These are phyloP conservation scores for Oryza meyeriana DNA, from an alignment of 176 grass and related monocot species.

Conservation along the genomic window DNA sequence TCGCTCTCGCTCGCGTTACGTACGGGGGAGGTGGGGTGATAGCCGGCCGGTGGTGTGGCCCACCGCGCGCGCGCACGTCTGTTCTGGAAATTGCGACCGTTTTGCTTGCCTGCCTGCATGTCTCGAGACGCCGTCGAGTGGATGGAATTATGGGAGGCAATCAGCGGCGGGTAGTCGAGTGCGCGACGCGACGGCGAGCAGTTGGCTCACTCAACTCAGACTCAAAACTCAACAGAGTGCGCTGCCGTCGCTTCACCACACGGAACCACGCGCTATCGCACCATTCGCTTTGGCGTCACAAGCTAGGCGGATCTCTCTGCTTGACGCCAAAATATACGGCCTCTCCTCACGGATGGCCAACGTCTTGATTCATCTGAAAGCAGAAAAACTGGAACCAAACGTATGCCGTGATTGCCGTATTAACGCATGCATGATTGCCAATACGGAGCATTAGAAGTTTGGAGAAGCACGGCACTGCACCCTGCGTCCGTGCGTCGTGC, in stretches of 20 bases:
- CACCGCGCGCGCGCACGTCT: too few relatives aligned
- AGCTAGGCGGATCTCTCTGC: neutral
- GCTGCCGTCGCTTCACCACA: neutral
- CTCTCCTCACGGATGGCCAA: too few relatives aligned
- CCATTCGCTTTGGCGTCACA: neutral
- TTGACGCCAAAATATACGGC: neutral
- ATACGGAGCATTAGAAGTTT: too few relatives aligned
- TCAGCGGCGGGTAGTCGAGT: neutral
- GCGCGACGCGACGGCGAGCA: conserved; percentile 3
- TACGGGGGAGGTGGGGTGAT: neutral
- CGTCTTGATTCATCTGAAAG: neutral
- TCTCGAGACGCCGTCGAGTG: neutral
- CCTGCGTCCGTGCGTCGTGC: neutral
- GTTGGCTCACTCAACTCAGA: neutral
- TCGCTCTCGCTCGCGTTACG: neutral
- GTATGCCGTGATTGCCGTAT: too few relatives aligned
- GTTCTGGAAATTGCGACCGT: neutral
- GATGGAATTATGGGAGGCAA: neutral
- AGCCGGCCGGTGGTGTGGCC: neutral
- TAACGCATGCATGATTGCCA: neutral
- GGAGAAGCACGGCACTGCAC: neutral
- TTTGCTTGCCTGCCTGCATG: neutral
- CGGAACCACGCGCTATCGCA: neutral
- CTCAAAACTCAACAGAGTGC: too few relatives aligned
- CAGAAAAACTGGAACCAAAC: neutral